Base-by-base conservation (phyloP, 1,139 yeast species). In the Yamadazyma friedrichii region DNA sequence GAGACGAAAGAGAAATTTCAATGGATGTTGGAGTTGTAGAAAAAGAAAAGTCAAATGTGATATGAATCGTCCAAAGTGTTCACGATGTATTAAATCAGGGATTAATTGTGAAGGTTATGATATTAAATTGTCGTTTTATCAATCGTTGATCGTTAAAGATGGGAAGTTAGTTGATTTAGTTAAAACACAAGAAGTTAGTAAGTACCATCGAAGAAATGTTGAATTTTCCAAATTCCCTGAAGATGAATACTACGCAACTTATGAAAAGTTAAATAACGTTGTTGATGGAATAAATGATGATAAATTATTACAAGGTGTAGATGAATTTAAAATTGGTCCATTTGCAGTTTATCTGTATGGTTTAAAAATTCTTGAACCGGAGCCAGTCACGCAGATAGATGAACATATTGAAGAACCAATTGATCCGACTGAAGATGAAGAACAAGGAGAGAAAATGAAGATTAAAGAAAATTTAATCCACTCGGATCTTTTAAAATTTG, bases 1-100 rank as follows among this genome's bases (percentile, higher is more conserved):
- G 44, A 45, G 46, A 15, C 33, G 42, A 2, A 48, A 45, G 35
- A 56, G 80, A 35, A 68, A 70, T 38, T 76, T 73, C 53, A 62
- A 70, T 40, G 81, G 81, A 6, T 76, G 81, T 53, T 74, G 78
- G 73, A 76, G 80, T 10, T 76, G 81, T 50, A 61, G 80, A 29
- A 49, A 62, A 28, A 60, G 80, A 20, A 75, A 74, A 50, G 76
- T 76, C 46, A 75, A 74, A 51, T 76, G 81, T 55, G 80, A 74
- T 48, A 62, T 70, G 28, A 50, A 56, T 4, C 60, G 62, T 42
- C 80, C 80, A 2, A 43, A 44, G 12, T 76, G 81, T 49, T 39
- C 46, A 27, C 58, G 80, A 38, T 76, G 81, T 54, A 48, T 43
- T 26, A 73, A 65, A 44, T 67, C 79, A 8, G 58, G 61, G n/a